These are phyloP conservation scores for Erysimum pusillum DNA, from an alignment of 441 rosid genomes.

Conservation along the genomic window DNA sequence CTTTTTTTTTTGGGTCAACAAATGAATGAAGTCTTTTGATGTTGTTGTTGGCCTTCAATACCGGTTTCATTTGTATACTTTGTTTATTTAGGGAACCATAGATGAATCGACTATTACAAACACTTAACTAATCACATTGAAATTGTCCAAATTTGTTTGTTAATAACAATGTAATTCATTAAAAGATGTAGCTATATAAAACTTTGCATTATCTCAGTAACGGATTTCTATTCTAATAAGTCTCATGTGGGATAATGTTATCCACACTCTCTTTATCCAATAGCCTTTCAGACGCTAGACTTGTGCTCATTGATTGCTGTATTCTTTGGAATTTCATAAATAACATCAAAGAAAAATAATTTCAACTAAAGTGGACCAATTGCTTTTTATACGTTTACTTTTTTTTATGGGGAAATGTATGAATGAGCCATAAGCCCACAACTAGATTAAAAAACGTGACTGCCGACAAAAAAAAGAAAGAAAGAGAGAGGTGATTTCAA, in stretches of 20 bases:
- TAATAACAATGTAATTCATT: conserved; percentile 7
- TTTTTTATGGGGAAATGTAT: conserved; percentile 10
- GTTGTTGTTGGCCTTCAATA: conserved; percentile 11
- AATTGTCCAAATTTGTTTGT: not conserved
- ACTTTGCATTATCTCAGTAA: conserved; percentile 4
- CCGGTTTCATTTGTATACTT: not conserved
- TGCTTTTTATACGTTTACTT: not conserved
- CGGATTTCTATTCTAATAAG: conserved; percentile 24
- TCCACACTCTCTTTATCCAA: conserved; percentile 35
- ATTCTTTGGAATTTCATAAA: not conserved
- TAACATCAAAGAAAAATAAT: not conserved
- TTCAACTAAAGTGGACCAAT: not conserved
- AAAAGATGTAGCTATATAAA: not conserved
- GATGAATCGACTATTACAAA: not conserved
- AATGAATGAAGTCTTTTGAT: conserved; percentile 7
- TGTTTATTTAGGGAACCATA: not conserved
- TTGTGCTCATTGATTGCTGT: conserved; percentile 33
- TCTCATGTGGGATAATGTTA: conserved; percentile 36
- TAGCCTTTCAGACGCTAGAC: conserved; percentile 23
- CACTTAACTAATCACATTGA: conserved; percentile 6
- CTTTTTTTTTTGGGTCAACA: not conserved
- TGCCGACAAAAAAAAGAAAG: not conserved
- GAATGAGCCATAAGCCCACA: conserved; percentile 9
- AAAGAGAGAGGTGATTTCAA: not conserved
- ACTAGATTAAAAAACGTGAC: not conserved